Percentiles rank a stretch among this genome's conserved stretches.
Conservation (phyloP, 2,329 filamentous ascomycete genomes). For the Venturia aucupariae region DNA sequence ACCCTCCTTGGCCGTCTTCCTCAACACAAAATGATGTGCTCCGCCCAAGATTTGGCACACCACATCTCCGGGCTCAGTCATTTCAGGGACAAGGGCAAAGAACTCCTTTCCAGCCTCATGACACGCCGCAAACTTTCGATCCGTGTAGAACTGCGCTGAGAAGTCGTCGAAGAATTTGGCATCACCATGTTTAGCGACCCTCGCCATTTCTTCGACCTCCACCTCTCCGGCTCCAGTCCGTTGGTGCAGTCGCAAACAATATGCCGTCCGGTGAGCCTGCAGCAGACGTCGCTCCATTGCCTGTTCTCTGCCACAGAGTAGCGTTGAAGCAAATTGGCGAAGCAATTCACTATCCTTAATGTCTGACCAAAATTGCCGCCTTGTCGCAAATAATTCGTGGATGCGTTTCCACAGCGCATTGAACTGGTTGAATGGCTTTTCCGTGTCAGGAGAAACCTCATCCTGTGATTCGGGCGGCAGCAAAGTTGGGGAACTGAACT, state of each 20-base stretch:
- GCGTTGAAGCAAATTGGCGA: not conserved
- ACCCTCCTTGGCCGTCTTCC: not conserved
- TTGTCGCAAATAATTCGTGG: not conserved
- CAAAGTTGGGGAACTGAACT: not conserved
- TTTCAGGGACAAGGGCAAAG: not conserved
- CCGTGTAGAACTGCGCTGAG: not conserved
- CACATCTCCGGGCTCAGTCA: not conserved
- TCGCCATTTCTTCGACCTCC: constrained; percentile 1
- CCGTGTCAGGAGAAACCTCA: not conserved
- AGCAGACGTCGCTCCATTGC: not conserved
- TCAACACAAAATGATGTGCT: constrained; percentile 2
- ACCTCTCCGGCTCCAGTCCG: not conserved
- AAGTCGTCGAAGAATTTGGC: not conserved
- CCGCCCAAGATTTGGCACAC: constrained; percentile 1
- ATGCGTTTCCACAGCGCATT: not conserved
- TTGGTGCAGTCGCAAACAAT: not conserved
- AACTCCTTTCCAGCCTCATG: not conserved
- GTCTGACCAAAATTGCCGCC: not conserved
- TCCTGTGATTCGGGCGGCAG: not conserved
- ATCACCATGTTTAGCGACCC: not conserved
- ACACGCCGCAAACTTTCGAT: constrained; percentile 2
- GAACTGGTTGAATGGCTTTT: constrained; percentile 4
- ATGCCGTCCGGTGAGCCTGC: constrained; percentile 3
- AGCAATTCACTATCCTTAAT: constrained; percentile 6
- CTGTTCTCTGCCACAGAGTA: constrained; percentile 3